Conservation (phyloP, 257 asterid species). For the Osmanthus fragrans region DNA sequence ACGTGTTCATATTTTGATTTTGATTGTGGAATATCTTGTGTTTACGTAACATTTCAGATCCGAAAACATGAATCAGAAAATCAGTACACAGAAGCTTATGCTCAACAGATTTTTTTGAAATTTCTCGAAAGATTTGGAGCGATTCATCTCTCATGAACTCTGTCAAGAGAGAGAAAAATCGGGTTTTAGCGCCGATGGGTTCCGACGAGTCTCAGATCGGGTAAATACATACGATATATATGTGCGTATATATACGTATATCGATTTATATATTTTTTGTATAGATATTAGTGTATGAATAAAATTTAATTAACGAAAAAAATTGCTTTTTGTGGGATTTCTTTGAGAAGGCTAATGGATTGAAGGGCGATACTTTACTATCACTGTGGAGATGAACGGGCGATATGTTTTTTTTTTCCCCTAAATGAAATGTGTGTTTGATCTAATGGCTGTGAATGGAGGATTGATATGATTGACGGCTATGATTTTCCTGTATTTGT, state of each 20-base stretch:
- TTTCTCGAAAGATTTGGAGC: no score
- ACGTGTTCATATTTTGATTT: no score
- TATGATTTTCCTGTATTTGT: no score
- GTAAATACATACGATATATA: constrained; percentile 32
- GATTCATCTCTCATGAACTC: no score
- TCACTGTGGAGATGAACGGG: no score
- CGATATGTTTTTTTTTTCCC: no score
- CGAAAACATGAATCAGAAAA: no score
- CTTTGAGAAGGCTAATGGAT: constrained; percentile 6
- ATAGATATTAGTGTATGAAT: background rate
- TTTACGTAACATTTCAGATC: no score
- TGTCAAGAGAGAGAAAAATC: constrained; percentile 34
- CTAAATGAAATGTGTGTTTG: constrained; percentile 25
- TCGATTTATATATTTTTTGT: background rate
- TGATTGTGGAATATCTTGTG: no score
- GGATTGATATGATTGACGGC: constrained; percentile 32
- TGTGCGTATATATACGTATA: constrained; percentile 28
- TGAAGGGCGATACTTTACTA: background rate
- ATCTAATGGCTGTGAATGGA: background rate
- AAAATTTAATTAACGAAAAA: constrained; percentile 27
- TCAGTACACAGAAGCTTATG: no score
- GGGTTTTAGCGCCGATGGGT: constrained; percentile 69
- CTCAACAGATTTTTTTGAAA: no score
- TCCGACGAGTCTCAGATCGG: constrained; percentile 88
- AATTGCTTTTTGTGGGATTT: constrained; percentile 15